Evolutionary conservation across 139 green algal species (phyloP).

Genomic region (Ulvella scutata): DNA sequence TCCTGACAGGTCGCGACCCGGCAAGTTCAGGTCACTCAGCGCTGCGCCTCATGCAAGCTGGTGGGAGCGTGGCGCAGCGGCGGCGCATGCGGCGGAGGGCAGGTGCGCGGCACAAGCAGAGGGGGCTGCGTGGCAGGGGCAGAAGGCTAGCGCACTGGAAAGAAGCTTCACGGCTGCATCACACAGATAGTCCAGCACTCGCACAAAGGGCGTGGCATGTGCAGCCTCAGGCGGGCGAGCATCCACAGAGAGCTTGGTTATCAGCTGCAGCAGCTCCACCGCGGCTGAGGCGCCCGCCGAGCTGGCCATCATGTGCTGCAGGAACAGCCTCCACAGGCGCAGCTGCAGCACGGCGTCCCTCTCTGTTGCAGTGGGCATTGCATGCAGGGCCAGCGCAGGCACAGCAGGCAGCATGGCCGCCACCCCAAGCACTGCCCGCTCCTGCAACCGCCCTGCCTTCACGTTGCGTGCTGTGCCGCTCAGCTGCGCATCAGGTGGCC

Average conservation of each 20-base stretch:
- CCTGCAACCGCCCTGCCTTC: too few species aligned
- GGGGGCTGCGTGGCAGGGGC: too few species aligned
- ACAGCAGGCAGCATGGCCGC: background rate
- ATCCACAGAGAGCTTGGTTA: background rate
- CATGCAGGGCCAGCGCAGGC: background rate
- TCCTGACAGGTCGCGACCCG: too few species aligned
- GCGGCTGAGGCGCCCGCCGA: background rate
- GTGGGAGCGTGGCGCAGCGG: too few species aligned
- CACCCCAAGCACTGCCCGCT: background rate
- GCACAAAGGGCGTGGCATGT: background rate
- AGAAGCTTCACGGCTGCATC: too few species aligned
- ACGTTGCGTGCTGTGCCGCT: too few species aligned
- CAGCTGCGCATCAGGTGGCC: too few species aligned
- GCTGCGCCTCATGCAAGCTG: background rate
- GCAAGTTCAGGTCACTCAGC: background rate
- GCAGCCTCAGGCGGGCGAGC: background rate
- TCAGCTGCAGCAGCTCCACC: background rate
- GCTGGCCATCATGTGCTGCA: background rate
- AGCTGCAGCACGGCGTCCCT: background rate
- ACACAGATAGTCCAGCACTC: too few species aligned
- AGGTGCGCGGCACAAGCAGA: too few species aligned
- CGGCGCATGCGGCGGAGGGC: too few species aligned
- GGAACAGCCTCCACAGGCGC: background rate
- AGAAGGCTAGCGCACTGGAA: too few species aligned
- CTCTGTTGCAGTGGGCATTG: background rate